phyloP scores from a whole-genome alignment of 108 stramenopile genomes.

The Skeletonema costatum region DNA sequence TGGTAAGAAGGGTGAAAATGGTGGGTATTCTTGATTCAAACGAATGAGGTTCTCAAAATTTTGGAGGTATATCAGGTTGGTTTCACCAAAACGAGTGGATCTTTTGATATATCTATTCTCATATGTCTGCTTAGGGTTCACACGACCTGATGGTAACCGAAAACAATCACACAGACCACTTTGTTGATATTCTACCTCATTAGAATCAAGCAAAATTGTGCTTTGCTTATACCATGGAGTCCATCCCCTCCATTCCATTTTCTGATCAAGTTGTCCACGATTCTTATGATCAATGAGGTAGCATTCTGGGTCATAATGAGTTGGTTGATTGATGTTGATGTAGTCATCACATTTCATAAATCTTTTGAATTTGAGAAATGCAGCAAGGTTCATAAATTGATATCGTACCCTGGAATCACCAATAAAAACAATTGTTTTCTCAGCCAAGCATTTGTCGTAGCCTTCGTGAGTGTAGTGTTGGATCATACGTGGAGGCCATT shows the following conservation, averaged over 20 bases:
- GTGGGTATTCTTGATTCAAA: constrained; percentile 9
- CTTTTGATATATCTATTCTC: constrained; percentile 19
- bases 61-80: constrained; percentile 15
- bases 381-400: constrained; percentile 13
- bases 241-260: neutral
- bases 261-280: too few relatives aligned
- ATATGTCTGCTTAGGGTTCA: neutral
- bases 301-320: neutral
- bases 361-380: constrained; percentile 6
- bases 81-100: constrained; percentile 18
- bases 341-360: neutral
- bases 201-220: neutral
- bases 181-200: neutral
- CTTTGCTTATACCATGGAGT: neutral
- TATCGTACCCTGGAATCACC: constrained; percentile 13
- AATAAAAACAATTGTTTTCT: too few relatives aligned
- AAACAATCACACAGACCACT: constrained; percentile 17
- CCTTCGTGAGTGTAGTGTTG: too few relatives aligned
- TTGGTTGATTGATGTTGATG: too few relatives aligned
- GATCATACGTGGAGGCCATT: too few relatives aligned
- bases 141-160: neutral
- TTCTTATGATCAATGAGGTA: neutral
- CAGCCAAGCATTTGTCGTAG: too few relatives aligned
- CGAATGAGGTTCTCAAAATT: neutral
- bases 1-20: neutral